phyloP scores from a whole-genome alignment of 73 alveolate genomes.

The Stentor roeselii region DNA sequence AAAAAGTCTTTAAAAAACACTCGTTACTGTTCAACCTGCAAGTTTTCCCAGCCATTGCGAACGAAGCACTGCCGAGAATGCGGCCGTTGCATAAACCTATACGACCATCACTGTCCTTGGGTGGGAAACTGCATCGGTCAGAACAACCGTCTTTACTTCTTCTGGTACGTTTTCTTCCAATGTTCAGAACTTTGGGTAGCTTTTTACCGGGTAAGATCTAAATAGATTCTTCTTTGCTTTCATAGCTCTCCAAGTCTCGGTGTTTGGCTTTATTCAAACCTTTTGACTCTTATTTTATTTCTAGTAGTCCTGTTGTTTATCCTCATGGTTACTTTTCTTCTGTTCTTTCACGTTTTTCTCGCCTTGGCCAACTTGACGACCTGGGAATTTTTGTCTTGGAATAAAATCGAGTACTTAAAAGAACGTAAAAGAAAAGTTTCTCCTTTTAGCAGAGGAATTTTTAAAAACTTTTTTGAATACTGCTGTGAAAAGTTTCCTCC shows the following conservation, averaged over 20 bases:
- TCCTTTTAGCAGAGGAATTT: conserved; percentile 44
- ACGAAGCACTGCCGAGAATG: conserved; percentile 62
- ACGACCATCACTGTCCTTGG: conserved; percentile 81
- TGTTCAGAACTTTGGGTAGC: conserved; percentile 28
- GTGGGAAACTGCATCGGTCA: conserved; percentile 70
- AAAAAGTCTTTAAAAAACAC: neutral
- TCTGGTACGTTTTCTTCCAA: conserved; percentile 32
- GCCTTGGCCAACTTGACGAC: conserved; percentile 6
- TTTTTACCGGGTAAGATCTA: conserved; percentile 24
- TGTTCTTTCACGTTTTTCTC: conserved; percentile 11
- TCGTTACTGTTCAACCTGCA: conserved; percentile 58
- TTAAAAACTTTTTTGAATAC: conserved; percentile 17
- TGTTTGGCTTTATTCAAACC: neutral
- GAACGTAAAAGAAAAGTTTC: neutral
- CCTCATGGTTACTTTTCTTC: conserved; percentile 19
- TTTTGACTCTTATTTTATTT: neutral
- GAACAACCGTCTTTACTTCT: conserved; percentile 57
- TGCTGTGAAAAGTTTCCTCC: neutral
- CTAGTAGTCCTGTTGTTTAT: conserved; percentile 15
- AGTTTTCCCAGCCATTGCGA: conserved; percentile 57
- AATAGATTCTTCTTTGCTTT: neutral
- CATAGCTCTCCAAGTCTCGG: neutral
- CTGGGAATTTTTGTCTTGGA: conserved; percentile 52
- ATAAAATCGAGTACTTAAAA: conserved; percentile 42
- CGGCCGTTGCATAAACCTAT: conserved; percentile 53